These are phyloP conservation scores for Trypanosoma caninum DNA, from an alignment of 208 protist species.

Conservation along the genomic window DNA sequence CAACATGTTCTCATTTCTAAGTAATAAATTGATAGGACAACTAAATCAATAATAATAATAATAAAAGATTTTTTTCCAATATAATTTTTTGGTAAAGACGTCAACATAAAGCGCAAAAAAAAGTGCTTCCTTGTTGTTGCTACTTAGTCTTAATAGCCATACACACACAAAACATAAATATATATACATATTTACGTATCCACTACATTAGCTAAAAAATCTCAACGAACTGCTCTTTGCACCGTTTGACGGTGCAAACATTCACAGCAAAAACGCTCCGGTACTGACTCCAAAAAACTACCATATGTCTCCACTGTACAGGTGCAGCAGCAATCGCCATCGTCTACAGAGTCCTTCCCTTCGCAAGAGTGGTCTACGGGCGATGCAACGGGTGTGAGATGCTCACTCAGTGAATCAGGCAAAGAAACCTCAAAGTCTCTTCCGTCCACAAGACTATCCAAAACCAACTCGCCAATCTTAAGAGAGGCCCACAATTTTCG, in stretches of 20 bases:
- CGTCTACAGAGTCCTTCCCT: not conserved
- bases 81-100: too few species aligned
- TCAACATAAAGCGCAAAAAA: too few species aligned
- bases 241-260: conserved; percentile 6
- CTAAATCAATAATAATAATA: not conserved
- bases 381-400: not conserved
- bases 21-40: not conserved
- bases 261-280: conserved; percentile 8
- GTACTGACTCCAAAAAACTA: conserved; percentile 20
- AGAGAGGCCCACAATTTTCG: conserved; percentile 41
- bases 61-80: too few species aligned
- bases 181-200: too few species aligned
- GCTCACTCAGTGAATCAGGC: not conserved
- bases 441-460: conserved; percentile 20
- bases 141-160: too few species aligned
- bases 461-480: conserved; percentile 61
- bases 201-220: too few species aligned
- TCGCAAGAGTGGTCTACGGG: conserved; percentile 15
- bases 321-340: conserved; percentile 20
- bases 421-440: not conserved
- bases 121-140: too few species aligned
- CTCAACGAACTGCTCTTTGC: not conserved
- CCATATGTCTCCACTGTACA: conserved; percentile 30
- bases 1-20: not conserved
- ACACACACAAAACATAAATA: too few species aligned